phyloP scores from a whole-genome alignment of 2,329 filamentous ascomycete genomes.

The Trichoderma sp. region DNA sequence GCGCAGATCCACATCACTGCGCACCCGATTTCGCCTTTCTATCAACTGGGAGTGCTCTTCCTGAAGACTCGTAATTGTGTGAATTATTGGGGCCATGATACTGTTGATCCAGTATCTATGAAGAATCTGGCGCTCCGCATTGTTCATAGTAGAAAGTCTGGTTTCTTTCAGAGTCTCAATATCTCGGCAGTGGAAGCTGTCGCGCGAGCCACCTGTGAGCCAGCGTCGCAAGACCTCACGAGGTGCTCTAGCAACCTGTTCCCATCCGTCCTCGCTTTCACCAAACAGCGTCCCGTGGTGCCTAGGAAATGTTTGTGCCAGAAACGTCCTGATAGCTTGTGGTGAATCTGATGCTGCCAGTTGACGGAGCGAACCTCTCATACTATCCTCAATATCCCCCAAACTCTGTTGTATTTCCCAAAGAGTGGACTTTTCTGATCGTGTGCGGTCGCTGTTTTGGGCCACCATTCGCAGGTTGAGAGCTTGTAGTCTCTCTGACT shows the following conservation, averaged over 20 bases:
- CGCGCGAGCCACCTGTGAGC: not conserved
- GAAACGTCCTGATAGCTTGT: not conserved
- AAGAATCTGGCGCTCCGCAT: slow-evolving; percentile 12
- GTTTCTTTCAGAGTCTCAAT: not conserved
- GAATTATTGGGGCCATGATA: not conserved
- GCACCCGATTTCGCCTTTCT: slow-evolving; percentile 20
- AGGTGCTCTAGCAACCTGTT: not conserved
- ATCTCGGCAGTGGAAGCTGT: not conserved
- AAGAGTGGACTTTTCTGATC: slow-evolving; percentile 32
- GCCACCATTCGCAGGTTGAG: slow-evolving; percentile 51
- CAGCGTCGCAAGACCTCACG: not conserved
- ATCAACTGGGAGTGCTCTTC: not conserved
- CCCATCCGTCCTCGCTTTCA: slow-evolving; percentile 5
- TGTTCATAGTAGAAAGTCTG: slow-evolving; percentile 8
- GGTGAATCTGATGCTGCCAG: not conserved
- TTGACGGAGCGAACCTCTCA: not conserved
- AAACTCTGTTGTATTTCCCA: not conserved
- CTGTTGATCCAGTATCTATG: slow-evolving; percentile 16
- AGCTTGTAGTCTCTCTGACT: slow-evolving; percentile 51
- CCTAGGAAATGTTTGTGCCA: not conserved
- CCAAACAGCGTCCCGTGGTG: slow-evolving; percentile 1
- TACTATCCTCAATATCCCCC: not conserved
- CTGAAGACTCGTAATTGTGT: not conserved
- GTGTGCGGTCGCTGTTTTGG: slow-evolving; percentile 38
- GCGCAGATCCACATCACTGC: slow-evolving; percentile 28